Evolutionary conservation across 495 filamentous ascomycete genomes (phyloP), one percentile per base, ranked within the genome.

Genomic region (Friedmanniomyces simplex): DNA sequence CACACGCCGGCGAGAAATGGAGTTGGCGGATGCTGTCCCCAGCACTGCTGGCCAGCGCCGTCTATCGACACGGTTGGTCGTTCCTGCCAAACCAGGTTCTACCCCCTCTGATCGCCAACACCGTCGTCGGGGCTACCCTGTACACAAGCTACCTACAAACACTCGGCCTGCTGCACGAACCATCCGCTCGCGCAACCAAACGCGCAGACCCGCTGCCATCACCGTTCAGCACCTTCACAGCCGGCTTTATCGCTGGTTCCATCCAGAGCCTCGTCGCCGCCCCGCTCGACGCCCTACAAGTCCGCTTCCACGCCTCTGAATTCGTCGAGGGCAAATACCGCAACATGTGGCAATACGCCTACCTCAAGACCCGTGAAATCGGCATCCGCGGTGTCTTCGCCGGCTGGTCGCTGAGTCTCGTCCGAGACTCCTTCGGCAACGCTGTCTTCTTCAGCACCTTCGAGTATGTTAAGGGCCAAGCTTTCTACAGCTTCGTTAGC

Each of bases 101-200:
- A 20, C 90, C 90, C 50, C 90, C 89, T 47, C 72, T 95, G 30
- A 69, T 95, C 32, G 90, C 89, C 34, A 96, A 96, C 70, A 82
- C 88, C 18, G 74, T 72, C 2, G 82, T 95, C 56, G 90, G 89
- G 16, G 89, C 87, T 21, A 78, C 95, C 11, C 77, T 95, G 7
- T 95, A 95, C 67, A 94, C 89, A 16, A 83, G 82, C 37, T 95
- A 95, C 64, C 82, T 96, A 30, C 87, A 93, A 62, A 80, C 84
- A 42, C 76, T 96, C 16, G 85, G 83, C 16, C 63, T 67, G 14
- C 76, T 95, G 4, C 83, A 96, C 65, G 78, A 84, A 51, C 87
- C 88, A 12, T 81, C 85, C 39, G 82, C 82, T 2, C 78, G 79
- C 46, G 78, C 82, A 11, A 74, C 73, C 20, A 88, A 86, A 62